A percentile compares a stretch with the other conserved stretches of the same genome.
phyloP scores from a whole-genome alignment of 768 basidiomycete species.

The Neoboletus subvelutipes region DNA sequence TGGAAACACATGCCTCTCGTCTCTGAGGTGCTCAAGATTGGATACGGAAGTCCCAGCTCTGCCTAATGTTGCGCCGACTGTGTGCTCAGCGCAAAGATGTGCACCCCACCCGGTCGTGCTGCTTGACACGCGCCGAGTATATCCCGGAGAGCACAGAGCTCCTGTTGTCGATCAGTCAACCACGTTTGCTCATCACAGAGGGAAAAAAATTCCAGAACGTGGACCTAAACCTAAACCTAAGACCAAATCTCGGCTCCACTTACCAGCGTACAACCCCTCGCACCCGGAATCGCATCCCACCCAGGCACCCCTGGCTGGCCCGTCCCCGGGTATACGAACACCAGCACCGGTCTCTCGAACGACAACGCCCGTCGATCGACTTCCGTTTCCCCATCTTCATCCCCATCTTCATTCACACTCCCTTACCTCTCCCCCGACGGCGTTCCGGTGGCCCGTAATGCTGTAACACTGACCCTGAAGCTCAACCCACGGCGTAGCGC shows the following conservation, averaged over 20 bases:
- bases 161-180: constrained; percentile 6
- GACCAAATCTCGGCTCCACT: too few species aligned
- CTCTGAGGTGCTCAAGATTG: constrained; percentile 27
- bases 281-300: constrained; percentile 27
- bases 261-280: constrained; percentile 26
- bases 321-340: constrained; percentile 24
- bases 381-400: background rate
- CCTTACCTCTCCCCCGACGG: background rate
- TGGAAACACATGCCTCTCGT: constrained; percentile 9
- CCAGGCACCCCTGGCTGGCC: constrained; percentile 15
- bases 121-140: constrained; percentile 4
- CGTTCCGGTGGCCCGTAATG: constrained; percentile 9
- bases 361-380: constrained; percentile 15
- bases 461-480: constrained; percentile 2
- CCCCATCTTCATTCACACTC: background rate
- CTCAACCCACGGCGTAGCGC: background rate
- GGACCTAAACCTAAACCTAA: too few species aligned
- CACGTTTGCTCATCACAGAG: background rate
- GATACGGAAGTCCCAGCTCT: too few species aligned
- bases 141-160: constrained; percentile 19
- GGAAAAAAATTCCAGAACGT: background rate
- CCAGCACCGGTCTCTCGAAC: constrained; percentile 18
- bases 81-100: constrained; percentile 23
- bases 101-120: background rate
- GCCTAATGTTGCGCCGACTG: constrained; percentile 3